Evolutionary conservation across 2,329 filamentous ascomycete genomes (phyloP), one percentile per base, ranked within the genome.

Genomic region (Clonostachys solani): DNA sequence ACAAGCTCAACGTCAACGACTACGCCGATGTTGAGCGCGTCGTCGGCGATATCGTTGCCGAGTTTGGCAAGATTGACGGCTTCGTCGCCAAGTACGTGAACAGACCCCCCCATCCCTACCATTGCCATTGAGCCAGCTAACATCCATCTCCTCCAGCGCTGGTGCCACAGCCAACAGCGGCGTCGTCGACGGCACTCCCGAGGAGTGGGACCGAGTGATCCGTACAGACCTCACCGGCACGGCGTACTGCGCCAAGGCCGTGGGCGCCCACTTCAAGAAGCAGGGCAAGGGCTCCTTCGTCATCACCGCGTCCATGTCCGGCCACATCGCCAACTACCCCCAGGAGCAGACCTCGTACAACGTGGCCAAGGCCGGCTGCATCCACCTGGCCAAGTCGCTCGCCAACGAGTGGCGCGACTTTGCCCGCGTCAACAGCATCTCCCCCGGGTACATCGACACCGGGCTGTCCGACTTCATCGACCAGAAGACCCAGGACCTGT

Each of bases 11-110:
- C 56, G 66, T 81, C 19, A 72, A 67, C 34, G 66, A 77, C 47
- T 73, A 67, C 51, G 55, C 59, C 12, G 60, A 67, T 12, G 69
- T 78, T 49, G 63, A 76, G 47, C 43, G 40, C 17, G 47, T 52
- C 37, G 66, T 80, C 48, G 65, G 69, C 49, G 80, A 88, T 16
- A 81, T 89, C 56, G 76, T 84, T 60, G 69, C 72, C 56, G 86
- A 89, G 58, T 89, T 89, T 56, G 81, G 81, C 54, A 79, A 80
- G 35, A 77, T 88, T 37, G 84, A 88, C 53, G 77, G 84, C 52
- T 86, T 89, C 59, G 77, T 89, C 48, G 84, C 85, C 54, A 88
- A 89, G 50, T 52, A 46, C 33, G 50, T 48, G 9, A 10, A 16
- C 33, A 13, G 19, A 34, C 42, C n/a, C 33, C 36, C 16, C 36